Evolutionary conservation across 164 flowering plant species (phyloP), one percentile per base, ranked within the genome.

Genomic region (Nymphaea thermarum): DNA sequence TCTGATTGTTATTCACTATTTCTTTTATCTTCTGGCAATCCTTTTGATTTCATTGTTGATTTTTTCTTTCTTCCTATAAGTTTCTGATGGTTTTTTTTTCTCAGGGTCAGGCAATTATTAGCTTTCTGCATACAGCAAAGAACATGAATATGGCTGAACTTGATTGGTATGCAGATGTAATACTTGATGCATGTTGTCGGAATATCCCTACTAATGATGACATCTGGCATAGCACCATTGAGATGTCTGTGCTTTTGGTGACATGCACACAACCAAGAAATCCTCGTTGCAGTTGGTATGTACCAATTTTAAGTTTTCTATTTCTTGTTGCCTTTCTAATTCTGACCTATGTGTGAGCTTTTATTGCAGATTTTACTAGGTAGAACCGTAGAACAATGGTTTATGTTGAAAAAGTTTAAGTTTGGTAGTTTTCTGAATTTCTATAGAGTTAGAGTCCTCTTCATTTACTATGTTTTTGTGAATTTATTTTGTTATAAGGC

Each of bases 231-330:
- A 74, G 71, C 67, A 88, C 86, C 36, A 91, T 90, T 73, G 93
- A 95, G 82, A 90, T 92, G 97, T 86, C 97, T 0, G 90, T 87
- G 43, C 83, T 86, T 47, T 76, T 92, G 55, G 79, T 85, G 64
- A 84, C 83, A 59, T 76, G 71, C 70, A 79, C 68, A 8, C 87
- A 86, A 65, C 51, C 71, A 71, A 78, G 70, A 70, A 90, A 95
- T 76, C 96, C 96, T 71, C 98, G 94, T 42, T 88, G 96, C 68
- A 59, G 79, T 67, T 95, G 99, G 97, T 95, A 90, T 68, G 68
- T 63, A 17, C 7, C 11, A 17, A 17, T 17, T 62, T 51, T 8
- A 8, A 10, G 8, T 12, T 51, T 51, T 51, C 10, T 51, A 8
- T 25, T 25, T 25, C 36, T 25, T 25, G 36, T 0, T 25, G 36